These are phyloP conservation scores for Pythium grandisporangium DNA, from an alignment of 352 stramenopile genomes.

Conservation along the genomic window DNA sequence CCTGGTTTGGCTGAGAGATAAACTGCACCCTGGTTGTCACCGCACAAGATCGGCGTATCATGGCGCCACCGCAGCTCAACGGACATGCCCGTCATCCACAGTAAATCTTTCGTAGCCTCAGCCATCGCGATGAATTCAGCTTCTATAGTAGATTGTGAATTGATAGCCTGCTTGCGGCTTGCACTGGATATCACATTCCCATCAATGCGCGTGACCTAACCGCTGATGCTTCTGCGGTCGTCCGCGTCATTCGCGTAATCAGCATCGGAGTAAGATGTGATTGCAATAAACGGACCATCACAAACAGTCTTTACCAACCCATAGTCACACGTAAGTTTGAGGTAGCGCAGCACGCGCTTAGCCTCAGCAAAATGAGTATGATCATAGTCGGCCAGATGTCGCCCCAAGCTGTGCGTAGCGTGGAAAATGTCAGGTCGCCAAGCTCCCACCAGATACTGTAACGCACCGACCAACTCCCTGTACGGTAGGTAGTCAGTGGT, in stretches of 20 bases:
- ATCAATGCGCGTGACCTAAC: slow-evolving; percentile 13
- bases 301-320: neutral
- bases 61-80: slow-evolving; percentile 8
- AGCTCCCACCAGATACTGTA: slow-evolving; percentile 8
- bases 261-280: slow-evolving; percentile 8
- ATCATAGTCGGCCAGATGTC: slow-evolving; percentile 3
- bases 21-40: slow-evolving; percentile 12
- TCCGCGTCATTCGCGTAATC: slow-evolving; percentile 16
- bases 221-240: slow-evolving; percentile 12
- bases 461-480: slow-evolving; percentile 3
- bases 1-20: slow-evolving; percentile 13
- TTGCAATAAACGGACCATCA: too few relatives aligned
- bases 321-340: slow-evolving; percentile 1
- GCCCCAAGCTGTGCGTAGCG: slow-evolving; percentile 3
- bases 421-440: slow-evolving; percentile 12
- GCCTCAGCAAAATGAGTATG: neutral
- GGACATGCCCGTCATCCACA: slow-evolving; percentile 10
- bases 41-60: slow-evolving; percentile 1
- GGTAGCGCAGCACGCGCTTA: slow-evolving; percentile 8
- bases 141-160: slow-evolving; percentile 15
- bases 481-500: neutral
- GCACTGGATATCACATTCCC: slow-evolving; percentile 14
- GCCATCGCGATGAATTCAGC: slow-evolving; percentile 17
- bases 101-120: slow-evolving; percentile 9
- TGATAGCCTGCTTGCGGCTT: slow-evolving; percentile 17